Evolutionary conservation across 306 rosid species (phyloP), one percentile per base, ranked within the genome.

Genomic region (Sechiopsis laciniata): DNA sequence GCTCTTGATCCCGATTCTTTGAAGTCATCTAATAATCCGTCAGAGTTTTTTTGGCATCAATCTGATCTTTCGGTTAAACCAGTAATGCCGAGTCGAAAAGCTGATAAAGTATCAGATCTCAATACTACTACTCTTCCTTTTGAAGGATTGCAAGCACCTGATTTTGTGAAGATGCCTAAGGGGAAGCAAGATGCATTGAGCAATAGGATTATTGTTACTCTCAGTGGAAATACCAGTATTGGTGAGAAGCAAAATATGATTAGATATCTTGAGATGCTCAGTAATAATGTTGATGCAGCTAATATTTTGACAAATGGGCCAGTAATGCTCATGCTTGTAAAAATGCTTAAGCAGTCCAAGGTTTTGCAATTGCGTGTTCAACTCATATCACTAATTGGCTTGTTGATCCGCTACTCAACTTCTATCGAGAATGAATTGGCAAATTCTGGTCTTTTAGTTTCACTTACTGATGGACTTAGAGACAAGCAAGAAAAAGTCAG

Each of bases 41-140:
- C 90, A 58, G 88, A 85, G 72, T 86, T 89, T 83, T 81, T 89
- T 78, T 94, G 99, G 99, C 97, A 94, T 82, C 85, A 89, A 69
- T 83, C 96, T 52, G 99, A 94, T 89, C 96, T 91, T 70, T 90
- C 97, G 13, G 99, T 94, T 74, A 90, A 93, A 78, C 99, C 99
- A 48, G 99, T 94, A 73, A 94, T 94, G 99, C 99, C 99, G 5
- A 86, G 88, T 83, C 84, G 95, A 85, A 94, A 94, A 77, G 83
- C 84, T 82, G 99, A 94, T 78, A 91, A 89, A 91, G 50, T 69
- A 57, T 82, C 74, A 12, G 99, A 91, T 64, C 85, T 55, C 58
- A 78, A 81, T 37, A 37, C 45, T 65, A 89, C 95, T 79, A 85
- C 97, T 59, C 96, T 90, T 75, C 97, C 97, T 75, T 94, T 91